Base-by-base conservation (phyloP, 192 early-diverging fungal genomes). In the Rhizoclosmatium globosum region DNA sequence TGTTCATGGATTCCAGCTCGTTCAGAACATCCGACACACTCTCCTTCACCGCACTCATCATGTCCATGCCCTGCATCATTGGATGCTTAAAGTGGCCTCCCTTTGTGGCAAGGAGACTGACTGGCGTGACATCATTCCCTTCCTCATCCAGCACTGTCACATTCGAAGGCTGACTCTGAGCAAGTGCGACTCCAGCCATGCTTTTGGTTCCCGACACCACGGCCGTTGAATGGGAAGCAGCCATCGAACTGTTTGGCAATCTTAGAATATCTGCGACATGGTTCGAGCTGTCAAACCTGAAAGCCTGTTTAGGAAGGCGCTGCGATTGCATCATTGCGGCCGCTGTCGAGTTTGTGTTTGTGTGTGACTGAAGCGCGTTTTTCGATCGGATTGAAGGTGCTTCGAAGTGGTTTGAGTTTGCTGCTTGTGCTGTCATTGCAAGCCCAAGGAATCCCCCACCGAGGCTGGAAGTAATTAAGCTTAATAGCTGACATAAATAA, bases 111-210 rank as follows among this genome's bases (percentile, higher is more conserved):
- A 80, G 61, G 42, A 88, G 74, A 17, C 87, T 84, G 48, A 86
- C 56, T 4, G 90, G 90, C 2, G 90, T 91, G 13, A 90, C 90
- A 73, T 91, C 90, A 56, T 89, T 86, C 21, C 90, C 90, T 11
- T 91, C 83, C 62, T 89, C 87, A 61, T 90, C 89, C 13, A 84
- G 64, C 3, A 87, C 82, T 13, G 69, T 56, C 0, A 47, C 66
- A 62, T 19, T 7, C 4, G 38, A 17, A 15, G 11, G 21, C 39
- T 15, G 15, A 6, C 9, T 48, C 4, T 15, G 19, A 42, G 15
- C 43, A 15, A 44, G 13, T 23, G 47, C 31, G n/a, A 71, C 53
- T 0, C 69, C 69, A 57, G 48, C 69, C 69, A 71, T 71, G 53
- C 47, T 56, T 56, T 71, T 71, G 2, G 47, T 39, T 19, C 60